Evolutionary conservation across 306 rosid species (phyloP).

Genomic region (Cicer chorassanicum): DNA sequence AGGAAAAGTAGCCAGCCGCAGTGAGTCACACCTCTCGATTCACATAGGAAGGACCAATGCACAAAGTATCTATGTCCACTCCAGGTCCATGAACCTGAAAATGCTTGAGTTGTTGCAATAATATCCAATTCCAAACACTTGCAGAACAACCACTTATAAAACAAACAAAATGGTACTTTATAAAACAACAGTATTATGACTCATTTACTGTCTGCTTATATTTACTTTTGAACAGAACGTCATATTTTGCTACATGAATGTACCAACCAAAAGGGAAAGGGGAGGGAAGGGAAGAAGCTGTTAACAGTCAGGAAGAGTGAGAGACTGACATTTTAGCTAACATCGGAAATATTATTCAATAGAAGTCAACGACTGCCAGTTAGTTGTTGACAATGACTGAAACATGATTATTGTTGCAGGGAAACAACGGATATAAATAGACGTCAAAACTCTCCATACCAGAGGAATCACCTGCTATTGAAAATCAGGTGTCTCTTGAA

Average conservation of each 20-base stretch:
- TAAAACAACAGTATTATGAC: conserved; percentile 27
- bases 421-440: conserved; percentile 20
- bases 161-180: conserved; percentile 16
- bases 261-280: background rate
- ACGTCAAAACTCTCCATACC: conserved; percentile 19
- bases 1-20: conserved; percentile 34
- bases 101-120: conserved; percentile 32
- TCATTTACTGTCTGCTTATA: background rate
- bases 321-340: conserved; percentile 11
- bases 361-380: conserved; percentile 17
- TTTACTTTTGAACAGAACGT: conserved; percentile 11
- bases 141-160: conserved; percentile 26
- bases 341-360: conserved; percentile 13
- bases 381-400: conserved; percentile 33
- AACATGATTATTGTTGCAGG: conserved; percentile 31
- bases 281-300: background rate
- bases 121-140: conserved; percentile 24
- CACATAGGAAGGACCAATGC: conserved; percentile 93
- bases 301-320: conserved; percentile 7
- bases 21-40: conserved; percentile 79
- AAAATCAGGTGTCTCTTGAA: background rate
- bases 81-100: conserved; percentile 94
- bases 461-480: conserved; percentile 5
- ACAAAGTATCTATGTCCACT: conserved; percentile 79
- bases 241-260: conserved; percentile 24